Percentiles rank a stretch among this genome's conserved stretches.
Evolutionary conservation across 2,329 filamentous ascomycete genomes (phyloP).

Genomic region (Apiospora phragmitis): DNA sequence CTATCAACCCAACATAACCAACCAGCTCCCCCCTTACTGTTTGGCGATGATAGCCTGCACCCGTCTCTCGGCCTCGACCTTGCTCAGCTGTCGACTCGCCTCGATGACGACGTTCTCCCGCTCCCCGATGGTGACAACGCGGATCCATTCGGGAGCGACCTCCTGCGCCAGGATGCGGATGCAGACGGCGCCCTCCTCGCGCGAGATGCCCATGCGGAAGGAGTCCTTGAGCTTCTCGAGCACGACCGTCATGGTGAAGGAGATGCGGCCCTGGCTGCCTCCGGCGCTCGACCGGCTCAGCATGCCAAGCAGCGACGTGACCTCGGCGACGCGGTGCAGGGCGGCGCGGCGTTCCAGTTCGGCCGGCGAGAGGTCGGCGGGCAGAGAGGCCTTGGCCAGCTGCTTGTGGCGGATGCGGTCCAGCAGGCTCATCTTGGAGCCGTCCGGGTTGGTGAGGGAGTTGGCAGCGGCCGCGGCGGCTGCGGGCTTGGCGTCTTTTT

Average conservation of each 20-base stretch:
- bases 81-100: conserved; percentile 36
- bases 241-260: conserved; percentile 65
- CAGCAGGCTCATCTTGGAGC: conserved; percentile 65
- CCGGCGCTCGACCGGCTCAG: conserved; percentile 55
- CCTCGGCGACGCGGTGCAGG: conserved; percentile 66
- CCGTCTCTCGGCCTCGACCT: conserved; percentile 33
- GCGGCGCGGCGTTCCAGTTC: conserved; percentile 64
- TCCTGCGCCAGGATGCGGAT: conserved; percentile 54
- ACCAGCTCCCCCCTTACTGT: not conserved
- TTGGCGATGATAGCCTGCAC: conserved; percentile 22
- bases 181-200: conserved; percentile 51
- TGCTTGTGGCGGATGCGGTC: conserved; percentile 77
- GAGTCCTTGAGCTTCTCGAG: conserved; percentile 69
- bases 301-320: conserved; percentile 67
- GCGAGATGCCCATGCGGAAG: conserved; percentile 54
- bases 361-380: conserved; percentile 49
- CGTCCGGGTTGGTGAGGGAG: conserved; percentile 41
- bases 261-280: conserved; percentile 50
- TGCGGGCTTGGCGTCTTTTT: conserved; percentile 40
- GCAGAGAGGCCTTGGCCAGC: conserved; percentile 46
- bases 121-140: conserved; percentile 51
- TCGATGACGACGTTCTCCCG: conserved; percentile 60
- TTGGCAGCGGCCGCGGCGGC: conserved; percentile 29
- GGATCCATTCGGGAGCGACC: conserved; percentile 58
- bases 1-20: not conserved